These are phyloP conservation scores for Pseudotsuga menziesii DNA, from an alignment of 75 land plant species.

Conservation along the genomic window DNA sequence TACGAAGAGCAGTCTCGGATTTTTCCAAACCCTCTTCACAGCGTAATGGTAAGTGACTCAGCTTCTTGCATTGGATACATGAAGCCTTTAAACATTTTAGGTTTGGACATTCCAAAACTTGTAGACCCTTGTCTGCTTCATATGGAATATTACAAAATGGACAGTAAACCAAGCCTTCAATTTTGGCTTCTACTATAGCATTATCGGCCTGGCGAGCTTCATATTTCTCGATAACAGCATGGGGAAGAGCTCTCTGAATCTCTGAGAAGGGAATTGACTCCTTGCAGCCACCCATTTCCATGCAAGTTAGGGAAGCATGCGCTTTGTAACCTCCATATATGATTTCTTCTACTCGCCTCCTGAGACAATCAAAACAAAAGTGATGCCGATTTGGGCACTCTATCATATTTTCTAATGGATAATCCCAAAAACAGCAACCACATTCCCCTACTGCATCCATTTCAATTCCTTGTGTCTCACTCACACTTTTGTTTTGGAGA, in stretches of 20 bases:
- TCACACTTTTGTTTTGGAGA: too few species aligned
- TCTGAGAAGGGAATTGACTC: conserved; percentile 31
- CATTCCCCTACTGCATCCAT: too few species aligned
- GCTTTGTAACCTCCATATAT: conserved; percentile 27
- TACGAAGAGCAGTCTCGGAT: too few species aligned
- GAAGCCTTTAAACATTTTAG: not conserved
- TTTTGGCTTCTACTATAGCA: conserved; percentile 23
- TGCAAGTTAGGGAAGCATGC: conserved; percentile 14
- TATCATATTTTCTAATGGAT: too few species aligned
- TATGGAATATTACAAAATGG: not conserved
- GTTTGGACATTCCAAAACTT: not conserved
- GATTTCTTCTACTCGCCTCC: conserved; percentile 25
- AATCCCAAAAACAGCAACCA: too few species aligned
- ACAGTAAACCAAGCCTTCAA: not conserved
- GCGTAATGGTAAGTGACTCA: too few species aligned
- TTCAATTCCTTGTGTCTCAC: too few species aligned
- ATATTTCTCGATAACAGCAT: conserved; percentile 27
- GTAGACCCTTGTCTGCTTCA: not conserved
- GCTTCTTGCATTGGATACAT: too few species aligned
- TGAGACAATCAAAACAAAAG: conserved; percentile 30
- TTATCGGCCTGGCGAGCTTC: conserved; percentile 36
- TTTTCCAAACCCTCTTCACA: too few species aligned
- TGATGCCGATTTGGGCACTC: conserved; percentile 41
- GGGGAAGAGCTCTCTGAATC: conserved; percentile 27
- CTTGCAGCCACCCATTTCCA: conserved; percentile 26